Base-by-base conservation (phyloP, 257 asterid species). In the Solanum etuberosum region DNA sequence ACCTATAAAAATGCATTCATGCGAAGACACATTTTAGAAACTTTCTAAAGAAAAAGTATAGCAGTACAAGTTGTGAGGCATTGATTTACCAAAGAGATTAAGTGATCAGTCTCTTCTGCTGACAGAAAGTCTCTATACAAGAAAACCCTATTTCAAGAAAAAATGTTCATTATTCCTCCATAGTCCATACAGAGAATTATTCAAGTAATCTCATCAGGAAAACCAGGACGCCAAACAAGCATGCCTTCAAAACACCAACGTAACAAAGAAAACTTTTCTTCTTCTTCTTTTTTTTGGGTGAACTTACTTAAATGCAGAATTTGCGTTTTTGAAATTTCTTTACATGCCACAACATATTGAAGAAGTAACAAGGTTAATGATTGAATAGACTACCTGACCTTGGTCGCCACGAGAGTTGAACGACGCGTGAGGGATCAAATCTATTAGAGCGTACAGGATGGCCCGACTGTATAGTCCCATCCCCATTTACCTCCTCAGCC, bases 371-470 rank as follows among this genome's bases (percentile, higher is more conserved):
- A 23, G 86, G 65, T 40, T 78, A 42, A 77, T 23, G 90, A 88
- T 77, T 70, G 43, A 86, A 87, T 78, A 80, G 89, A 91, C 90
- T 93, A 93, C 98, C 98, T 93, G 98, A 96, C 99, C 99, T 96
- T 94, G 98, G 99, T 87, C 74, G 97, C 99, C 99, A 92, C 13
- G 97, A 92, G 83, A 96, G 91, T 87, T 92, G 95, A 89, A 90
- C 57, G 54, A 91, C 98, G 89, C 54, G 89, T 68, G 99, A 91
- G 12, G 98, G 99, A 87, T 94, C 94, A 85, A 91, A 65, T 43
- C 83, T 86, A 88, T 87, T 89, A 71, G 87, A 89, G 34, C 80
- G 89, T 83, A 42, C 38, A 27, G 86, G 87, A 76, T 46, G 86
- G 76, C 87, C 90, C 72, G 76, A 65, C 88, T 73, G 90, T 86